Conservation (phyloP, 441 rosid genomes). For the Mallotus repandus region DNA sequence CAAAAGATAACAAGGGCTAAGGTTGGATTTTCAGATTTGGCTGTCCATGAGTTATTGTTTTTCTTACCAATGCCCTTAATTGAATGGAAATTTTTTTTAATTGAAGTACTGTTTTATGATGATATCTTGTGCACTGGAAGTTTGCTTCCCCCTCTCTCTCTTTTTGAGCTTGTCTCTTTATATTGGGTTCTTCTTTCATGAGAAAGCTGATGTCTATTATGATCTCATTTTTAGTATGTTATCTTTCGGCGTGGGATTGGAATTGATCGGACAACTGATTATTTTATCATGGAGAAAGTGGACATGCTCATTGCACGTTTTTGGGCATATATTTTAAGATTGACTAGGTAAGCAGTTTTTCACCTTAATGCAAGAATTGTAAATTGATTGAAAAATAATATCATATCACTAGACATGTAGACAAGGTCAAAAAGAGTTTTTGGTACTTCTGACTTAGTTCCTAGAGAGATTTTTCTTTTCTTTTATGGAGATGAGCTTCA, state of each 20-base stretch:
- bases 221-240: slow-evolving; percentile 48
- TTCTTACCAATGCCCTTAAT: background rate
- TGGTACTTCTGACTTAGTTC: slow-evolving; percentile 2
- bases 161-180: background rate
- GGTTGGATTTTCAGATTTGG: background rate
- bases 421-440: slow-evolving; percentile 7
- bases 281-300: slow-evolving; percentile 85
- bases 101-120: background rate
- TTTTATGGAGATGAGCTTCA: slow-evolving; percentile 7
- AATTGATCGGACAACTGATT: slow-evolving; percentile 73
- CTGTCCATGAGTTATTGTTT: background rate
- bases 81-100: background rate
- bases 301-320: slow-evolving; percentile 77
- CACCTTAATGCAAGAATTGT: background rate
- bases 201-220: slow-evolving; percentile 19
- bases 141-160: background rate
- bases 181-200: background rate
- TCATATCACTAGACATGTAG: slow-evolving; percentile 8
- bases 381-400: slow-evolving; percentile 12
- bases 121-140: background rate
- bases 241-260: slow-evolving; percentile 98
- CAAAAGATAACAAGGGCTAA: background rate
- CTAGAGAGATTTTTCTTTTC: background rate
- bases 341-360: slow-evolving; percentile 53
- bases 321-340: slow-evolving; percentile 67